These are phyloP conservation scores for Scutellaria barbata DNA, from an alignment of 257 asterid genomes.

Conservation along the genomic window DNA sequence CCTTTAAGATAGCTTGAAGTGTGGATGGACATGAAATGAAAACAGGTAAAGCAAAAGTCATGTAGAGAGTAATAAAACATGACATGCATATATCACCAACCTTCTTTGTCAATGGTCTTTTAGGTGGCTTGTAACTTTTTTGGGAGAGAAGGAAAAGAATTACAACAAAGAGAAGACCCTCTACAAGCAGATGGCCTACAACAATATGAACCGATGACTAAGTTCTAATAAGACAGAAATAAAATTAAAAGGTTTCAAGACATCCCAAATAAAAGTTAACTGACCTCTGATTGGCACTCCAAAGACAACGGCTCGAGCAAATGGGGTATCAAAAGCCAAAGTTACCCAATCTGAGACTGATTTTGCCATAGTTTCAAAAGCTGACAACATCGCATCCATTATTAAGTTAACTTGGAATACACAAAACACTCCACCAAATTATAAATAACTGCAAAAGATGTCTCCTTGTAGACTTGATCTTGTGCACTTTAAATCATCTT, in stretches of 20 bases:
- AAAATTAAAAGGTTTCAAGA: neutral
- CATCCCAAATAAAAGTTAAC: slow-evolving; percentile 22
- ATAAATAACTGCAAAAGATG: slow-evolving; percentile 7
- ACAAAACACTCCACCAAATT: slow-evolving; percentile 31
- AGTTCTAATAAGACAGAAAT: slow-evolving; percentile 1
- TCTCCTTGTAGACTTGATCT: slow-evolving; percentile 19
- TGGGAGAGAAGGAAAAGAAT: slow-evolving; percentile 82
- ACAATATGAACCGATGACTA: slow-evolving; percentile 25
- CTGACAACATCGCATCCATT: slow-evolving; percentile 52
- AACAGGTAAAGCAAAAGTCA: slow-evolving; percentile 14
- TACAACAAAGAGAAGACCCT: slow-evolving; percentile 88
- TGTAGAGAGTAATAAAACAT: slow-evolving; percentile 11
- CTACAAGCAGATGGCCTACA: slow-evolving; percentile 93
- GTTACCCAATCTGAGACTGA: slow-evolving; percentile 75
- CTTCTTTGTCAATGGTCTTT: slow-evolving; percentile 90
- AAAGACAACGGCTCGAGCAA: slow-evolving; percentile 79
- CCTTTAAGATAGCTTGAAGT: slow-evolving; percentile 2
- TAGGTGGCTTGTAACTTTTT: slow-evolving; percentile 96
- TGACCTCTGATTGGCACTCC: slow-evolving; percentile 93
- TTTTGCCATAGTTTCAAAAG: slow-evolving; percentile 54
- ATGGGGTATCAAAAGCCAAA: slow-evolving; percentile 68
- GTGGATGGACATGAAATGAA: neutral
- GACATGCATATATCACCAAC: slow-evolving; percentile 40
- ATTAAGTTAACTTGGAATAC: slow-evolving; percentile 22
- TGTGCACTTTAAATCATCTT: slow-evolving; percentile 32